Conservation (phyloP, 1,284 basidiomycete species). For the Exsudoporus floridanus region DNA sequence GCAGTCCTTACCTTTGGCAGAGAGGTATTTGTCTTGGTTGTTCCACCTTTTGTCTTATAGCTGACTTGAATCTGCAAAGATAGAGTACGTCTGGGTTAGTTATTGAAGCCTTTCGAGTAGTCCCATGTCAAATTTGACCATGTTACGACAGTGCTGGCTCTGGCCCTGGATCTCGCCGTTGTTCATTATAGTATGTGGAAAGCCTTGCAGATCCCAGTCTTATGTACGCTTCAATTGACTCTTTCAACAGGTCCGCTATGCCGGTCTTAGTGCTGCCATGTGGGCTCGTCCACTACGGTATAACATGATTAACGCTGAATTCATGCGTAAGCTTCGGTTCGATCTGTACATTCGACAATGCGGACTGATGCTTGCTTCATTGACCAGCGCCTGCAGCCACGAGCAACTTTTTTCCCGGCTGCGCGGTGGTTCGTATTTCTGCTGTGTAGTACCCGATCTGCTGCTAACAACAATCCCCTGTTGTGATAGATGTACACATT, state of each 20-base stretch:
- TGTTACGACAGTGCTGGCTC: background rate
- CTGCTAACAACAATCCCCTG: background rate
- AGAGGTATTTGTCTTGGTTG: background rate
- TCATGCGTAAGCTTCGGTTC: background rate
- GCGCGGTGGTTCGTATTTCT: background rate
- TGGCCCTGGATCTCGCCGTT: conserved; percentile 1
- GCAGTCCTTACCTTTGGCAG: background rate
- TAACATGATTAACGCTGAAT: background rate
- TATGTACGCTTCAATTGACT: background rate
- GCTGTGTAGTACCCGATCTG: too few relatives aligned
- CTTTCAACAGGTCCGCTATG: conserved; percentile 3
- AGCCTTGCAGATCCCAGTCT: background rate
- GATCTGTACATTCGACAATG: background rate
- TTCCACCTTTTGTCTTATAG: background rate
- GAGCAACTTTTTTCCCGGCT: background rate
- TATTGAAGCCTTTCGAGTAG: background rate
- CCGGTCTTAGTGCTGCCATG: background rate
- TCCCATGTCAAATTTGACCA: too few relatives aligned
- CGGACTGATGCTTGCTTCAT: background rate
- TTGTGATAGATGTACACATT: background rate
- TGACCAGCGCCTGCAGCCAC: background rate
- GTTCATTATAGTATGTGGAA: background rate
- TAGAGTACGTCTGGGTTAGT: conserved; percentile 9
- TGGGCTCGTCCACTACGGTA: background rate
- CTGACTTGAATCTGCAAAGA: background rate